These are phyloP conservation scores for Bacidia gigantensis DNA, from an alignment of 495 filamentous ascomycete genomes.

Conservation along the genomic window DNA sequence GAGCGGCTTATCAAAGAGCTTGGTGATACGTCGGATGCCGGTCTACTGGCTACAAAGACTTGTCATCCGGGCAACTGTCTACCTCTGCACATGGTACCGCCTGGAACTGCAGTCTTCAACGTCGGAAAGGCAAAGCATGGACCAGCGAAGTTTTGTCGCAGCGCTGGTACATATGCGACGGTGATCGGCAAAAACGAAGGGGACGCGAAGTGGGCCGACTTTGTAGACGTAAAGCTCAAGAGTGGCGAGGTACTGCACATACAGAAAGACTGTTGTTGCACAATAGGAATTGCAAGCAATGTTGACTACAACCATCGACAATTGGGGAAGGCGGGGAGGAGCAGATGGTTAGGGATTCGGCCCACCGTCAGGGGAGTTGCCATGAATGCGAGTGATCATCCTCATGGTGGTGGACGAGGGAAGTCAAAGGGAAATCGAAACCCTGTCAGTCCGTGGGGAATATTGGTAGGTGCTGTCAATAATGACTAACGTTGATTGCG, in stretches of 20 bases:
- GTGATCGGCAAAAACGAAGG: slow-evolving; percentile 63
- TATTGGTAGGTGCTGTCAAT: slow-evolving; percentile 52
- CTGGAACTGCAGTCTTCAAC: slow-evolving; percentile 82
- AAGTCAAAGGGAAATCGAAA: slow-evolving; percentile 97
- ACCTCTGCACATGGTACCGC: slow-evolving; percentile 83
- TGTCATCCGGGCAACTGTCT: slow-evolving; percentile 91
- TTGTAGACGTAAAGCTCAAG: slow-evolving; percentile 69
- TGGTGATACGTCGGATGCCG: slow-evolving; percentile 82
- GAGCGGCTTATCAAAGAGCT: slow-evolving; percentile 70
- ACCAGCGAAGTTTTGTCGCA: slow-evolving; percentile 80
- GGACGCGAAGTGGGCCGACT: slow-evolving; percentile 19
- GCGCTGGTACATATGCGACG: slow-evolving; percentile 80
- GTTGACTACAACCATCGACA: slow-evolving; percentile 77
- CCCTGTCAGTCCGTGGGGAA: slow-evolving; percentile 91
- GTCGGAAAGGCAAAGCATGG: slow-evolving; percentile 61
- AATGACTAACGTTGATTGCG: neutral
- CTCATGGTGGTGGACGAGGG: slow-evolving; percentile 94
- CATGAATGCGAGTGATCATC: slow-evolving; percentile 95
- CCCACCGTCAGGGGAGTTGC: slow-evolving; percentile 92
- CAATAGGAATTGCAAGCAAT: slow-evolving; percentile 87
- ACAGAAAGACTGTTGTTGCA: slow-evolving; percentile 82
- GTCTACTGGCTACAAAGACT: slow-evolving; percentile 87
- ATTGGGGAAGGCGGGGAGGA: slow-evolving; percentile 86
- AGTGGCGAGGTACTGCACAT: slow-evolving; percentile 85
- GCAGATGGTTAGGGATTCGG: slow-evolving; percentile 80